Evolutionary conservation across 164 flowering plant species (phyloP).

Genomic region (Chimonanthus salicifolius): DNA sequence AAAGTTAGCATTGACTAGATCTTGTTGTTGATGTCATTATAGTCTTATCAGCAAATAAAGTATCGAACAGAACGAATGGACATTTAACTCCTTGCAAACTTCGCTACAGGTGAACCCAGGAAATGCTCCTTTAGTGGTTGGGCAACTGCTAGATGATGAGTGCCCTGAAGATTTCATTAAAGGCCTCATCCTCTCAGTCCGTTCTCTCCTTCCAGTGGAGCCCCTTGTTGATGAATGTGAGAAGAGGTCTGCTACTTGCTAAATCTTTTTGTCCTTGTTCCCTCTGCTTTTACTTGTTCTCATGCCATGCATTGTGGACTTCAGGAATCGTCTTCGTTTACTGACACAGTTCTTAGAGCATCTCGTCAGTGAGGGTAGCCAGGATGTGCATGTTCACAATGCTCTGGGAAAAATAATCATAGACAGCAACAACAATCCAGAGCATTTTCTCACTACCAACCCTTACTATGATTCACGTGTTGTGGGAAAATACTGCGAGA

Average conservation of each 20-base stretch:
- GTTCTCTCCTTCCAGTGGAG: constrained; percentile 96
- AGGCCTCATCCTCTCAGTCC: constrained; percentile 56
- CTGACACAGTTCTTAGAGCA: constrained; percentile 99
- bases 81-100: not conserved
- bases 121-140: constrained; percentile 98
- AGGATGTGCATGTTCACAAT: constrained; percentile 99
- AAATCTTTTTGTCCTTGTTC: not conserved
- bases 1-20: not conserved
- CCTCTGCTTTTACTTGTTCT: constrained; percentile 6
- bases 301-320: constrained; percentile 13
- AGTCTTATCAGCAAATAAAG: not conserved
- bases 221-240: constrained; percentile 98
- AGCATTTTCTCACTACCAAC: constrained; percentile 97
- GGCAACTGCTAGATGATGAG: constrained; percentile 97
- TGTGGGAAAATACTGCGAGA: constrained; percentile 98
- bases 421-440: constrained; percentile 98
- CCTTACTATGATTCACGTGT: constrained; percentile 99
- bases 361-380: constrained; percentile 99
- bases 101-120: constrained; percentile 83
- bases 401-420: constrained; percentile 98
- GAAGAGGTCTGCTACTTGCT: constrained; percentile 56
- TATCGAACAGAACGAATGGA: not conserved
- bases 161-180: constrained; percentile 99
- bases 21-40: not conserved
- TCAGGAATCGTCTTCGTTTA: constrained; percentile 93